Evolutionary conservation across 371 early-diverging fungal genomes (phyloP).

Genomic region (Basidiobolus meristosporus): DNA sequence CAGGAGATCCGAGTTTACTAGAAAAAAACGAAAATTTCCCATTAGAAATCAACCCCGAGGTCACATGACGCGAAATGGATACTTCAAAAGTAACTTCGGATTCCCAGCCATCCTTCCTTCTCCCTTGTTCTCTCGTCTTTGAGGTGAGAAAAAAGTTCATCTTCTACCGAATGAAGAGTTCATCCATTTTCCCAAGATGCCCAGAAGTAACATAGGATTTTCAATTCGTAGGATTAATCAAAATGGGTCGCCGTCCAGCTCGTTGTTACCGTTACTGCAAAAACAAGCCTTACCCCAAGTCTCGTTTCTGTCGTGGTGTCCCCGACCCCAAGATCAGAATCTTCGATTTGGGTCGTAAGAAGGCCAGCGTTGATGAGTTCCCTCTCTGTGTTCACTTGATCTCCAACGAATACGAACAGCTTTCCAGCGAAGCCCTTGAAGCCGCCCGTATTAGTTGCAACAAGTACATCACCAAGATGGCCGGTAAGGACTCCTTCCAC

Average conservation of each 20-base stretch:
- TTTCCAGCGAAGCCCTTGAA: conserved; percentile 98
- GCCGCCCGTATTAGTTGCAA: conserved; percentile 99
- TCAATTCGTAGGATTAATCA: too few relatives aligned
- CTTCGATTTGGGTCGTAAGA: conserved; percentile 98
- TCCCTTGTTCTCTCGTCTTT: too few relatives aligned
- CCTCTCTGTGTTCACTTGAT: conserved; percentile 94
- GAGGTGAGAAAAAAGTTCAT: too few relatives aligned
- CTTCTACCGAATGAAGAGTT: too few relatives aligned
- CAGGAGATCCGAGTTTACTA: too few relatives aligned
- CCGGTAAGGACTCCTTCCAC: conserved; percentile 99
- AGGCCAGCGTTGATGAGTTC: conserved; percentile 97
- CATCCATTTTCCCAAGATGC: too few relatives aligned
- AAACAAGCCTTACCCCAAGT: conserved; percentile 99
- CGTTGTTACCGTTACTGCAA: conserved; percentile 99
- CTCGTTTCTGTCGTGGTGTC: conserved; percentile 99
- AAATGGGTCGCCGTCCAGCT: conserved; percentile 98
- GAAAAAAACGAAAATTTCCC: too few relatives aligned
- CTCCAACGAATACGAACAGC: conserved; percentile 97
- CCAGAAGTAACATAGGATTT: too few relatives aligned
- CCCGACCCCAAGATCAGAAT: conserved; percentile 99
- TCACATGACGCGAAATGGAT: too few relatives aligned
- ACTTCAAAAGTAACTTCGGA: too few relatives aligned
- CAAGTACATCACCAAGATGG: conserved; percentile 97
- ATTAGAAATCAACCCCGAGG: too few relatives aligned
- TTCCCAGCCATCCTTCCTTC: too few relatives aligned